Base-by-base conservation (phyloP, 192 early-diverging fungal species). In the Gorgonomyces haynaldii region DNA sequence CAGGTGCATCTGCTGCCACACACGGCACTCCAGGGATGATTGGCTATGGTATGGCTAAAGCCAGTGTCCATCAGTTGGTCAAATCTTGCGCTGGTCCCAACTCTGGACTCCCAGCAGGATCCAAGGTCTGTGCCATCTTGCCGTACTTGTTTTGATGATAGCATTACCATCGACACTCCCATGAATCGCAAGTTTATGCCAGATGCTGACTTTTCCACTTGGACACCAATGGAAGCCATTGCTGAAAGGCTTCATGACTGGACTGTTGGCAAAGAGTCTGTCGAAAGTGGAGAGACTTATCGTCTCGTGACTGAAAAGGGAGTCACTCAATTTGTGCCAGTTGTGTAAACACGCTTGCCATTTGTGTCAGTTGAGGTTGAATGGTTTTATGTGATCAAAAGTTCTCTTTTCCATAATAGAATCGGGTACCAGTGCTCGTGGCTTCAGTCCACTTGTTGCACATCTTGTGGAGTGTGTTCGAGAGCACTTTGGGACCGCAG, bases 61-160 rank as follows among this genome's bases (percentile, higher is more conserved):
- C 90, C 10, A 82, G 82, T 3, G 89, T 92, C 17, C 90, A 95
- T 65, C 94, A 98, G 27, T 57, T 95, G 47, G 78, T 88, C 0
- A 60, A 76, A 24, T 85, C 82, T 52, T 57, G 85, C 34, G 83
- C 89, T 30, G 74, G 66, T 3, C 50, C 70, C 31, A 72, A 65
- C 10, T 77, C 79, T 44, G 94, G 91, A 3, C 58, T 98, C 10
- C 85, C 85, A 25, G 45, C 62, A 0, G 58, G 57, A 22, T 73
- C 80, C 37, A 74, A 72, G 19, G 84, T 87, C 4, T 70, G 74
- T 21, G 88, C 76, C 5, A 55, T 50, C 27, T 46, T 51, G n/a
- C 3, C 20, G 65, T 86, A 27, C 65, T 79, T 31, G 81, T 9
- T 55, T n/a, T 20, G 12, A 52, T 44, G 48, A 24, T 20, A 29